Conservation (phyloP, 257 asterid species). For the Jacaranda mimosifolia region DNA sequence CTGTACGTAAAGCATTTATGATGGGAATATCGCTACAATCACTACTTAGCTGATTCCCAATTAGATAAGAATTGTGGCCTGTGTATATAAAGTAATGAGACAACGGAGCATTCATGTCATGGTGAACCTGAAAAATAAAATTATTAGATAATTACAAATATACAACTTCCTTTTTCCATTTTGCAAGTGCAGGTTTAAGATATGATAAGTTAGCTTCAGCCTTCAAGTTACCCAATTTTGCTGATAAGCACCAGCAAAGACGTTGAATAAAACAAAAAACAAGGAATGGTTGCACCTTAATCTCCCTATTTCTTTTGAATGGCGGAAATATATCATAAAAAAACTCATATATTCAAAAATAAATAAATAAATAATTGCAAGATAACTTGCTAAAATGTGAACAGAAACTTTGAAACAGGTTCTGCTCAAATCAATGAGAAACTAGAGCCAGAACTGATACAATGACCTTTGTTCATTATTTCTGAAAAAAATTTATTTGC, state of each 20-base stretch:
- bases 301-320: not conserved
- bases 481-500: no score
- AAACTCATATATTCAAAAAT: not conserved
- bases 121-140: slow-evolving; percentile 67
- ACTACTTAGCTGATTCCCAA: slow-evolving; percentile 76
- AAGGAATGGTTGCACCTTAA: not conserved
- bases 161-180: not conserved
- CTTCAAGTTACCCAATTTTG: slow-evolving; percentile 3
- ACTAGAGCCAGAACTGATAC: not conserved
- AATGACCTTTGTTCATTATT: no score
- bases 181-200: not conserved
- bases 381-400: not conserved
- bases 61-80: slow-evolving; percentile 72
- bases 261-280: not conserved
- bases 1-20: slow-evolving; percentile 58
- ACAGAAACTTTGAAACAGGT: not conserved
- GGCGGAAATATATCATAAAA: not conserved
- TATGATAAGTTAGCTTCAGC: slow-evolving; percentile 16
- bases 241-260: slow-evolving; percentile 10
- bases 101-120: slow-evolving; percentile 71
- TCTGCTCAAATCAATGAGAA: not conserved
- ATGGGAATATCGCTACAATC: slow-evolving; percentile 75
- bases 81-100: slow-evolving; percentile 77
- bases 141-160: not conserved
- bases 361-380: not conserved